Evolutionary conservation across 2,329 filamentous ascomycete species (phyloP).

Genomic region (Monilinia polystroma): DNA sequence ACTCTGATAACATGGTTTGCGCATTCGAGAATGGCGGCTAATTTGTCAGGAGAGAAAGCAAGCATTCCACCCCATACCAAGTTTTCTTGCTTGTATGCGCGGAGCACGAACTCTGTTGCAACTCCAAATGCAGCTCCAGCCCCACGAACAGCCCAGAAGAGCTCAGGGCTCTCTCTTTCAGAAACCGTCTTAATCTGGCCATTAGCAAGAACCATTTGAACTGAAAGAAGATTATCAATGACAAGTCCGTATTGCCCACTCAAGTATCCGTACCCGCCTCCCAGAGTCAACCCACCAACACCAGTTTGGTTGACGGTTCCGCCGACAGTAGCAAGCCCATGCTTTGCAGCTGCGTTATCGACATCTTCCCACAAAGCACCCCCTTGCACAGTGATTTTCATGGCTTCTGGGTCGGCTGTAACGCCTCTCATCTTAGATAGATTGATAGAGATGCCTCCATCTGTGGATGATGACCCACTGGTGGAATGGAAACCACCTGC

Average conservation of each 20-base stretch:
- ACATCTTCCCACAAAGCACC: conserved; percentile 26
- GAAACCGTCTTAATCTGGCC: conserved; percentile 28
- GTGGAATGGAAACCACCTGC: conserved; percentile 25
- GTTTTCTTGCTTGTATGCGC: conserved; percentile 35
- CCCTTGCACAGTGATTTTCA: conserved; percentile 25
- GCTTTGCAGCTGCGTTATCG: conserved; percentile 20
- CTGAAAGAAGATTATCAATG: conserved; percentile 32
- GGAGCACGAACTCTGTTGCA: conserved; percentile 6
- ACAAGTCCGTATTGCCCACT: conserved; percentile 42
- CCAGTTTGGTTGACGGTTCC: conserved; percentile 2
- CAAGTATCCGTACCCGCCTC: conserved; percentile 51
- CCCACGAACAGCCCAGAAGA: conserved; percentile 34
- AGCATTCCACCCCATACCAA: conserved; percentile 30
- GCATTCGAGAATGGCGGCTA: conserved; percentile 25
- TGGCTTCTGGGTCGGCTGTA: conserved; percentile 19
- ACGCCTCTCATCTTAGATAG: conserved; percentile 26
- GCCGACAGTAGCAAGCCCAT: conserved; percentile 17
- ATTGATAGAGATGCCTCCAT: conserved; percentile 21
- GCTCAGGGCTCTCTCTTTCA: conserved; percentile 25
- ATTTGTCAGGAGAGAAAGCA: conserved; percentile 23
- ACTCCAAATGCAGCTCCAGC: conserved; percentile 5
- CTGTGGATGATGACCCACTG: conserved; percentile 24
- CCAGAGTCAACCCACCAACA: conserved; percentile 30
- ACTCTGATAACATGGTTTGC: conserved; percentile 25
- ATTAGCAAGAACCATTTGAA: conserved; percentile 30